These are phyloP conservation scores for Withania somnifera DNA, from an alignment of 305 asterid genomes.

Conservation along the genomic window DNA sequence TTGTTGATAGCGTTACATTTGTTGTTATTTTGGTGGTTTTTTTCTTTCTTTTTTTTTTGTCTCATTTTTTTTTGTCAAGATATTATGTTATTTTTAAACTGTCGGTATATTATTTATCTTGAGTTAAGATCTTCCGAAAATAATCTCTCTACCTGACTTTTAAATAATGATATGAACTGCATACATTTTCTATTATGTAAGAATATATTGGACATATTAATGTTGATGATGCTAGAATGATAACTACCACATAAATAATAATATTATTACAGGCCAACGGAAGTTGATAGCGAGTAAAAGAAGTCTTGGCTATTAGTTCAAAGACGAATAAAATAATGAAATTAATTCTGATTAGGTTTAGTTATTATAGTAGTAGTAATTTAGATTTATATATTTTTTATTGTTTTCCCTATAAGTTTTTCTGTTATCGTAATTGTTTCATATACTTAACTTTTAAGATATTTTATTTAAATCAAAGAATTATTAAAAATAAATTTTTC, in stretches of 20 bases:
- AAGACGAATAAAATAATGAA: not conserved
- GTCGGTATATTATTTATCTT: no score
- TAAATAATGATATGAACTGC: no score
- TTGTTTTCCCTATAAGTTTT: not conserved
- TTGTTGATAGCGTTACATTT: no score
- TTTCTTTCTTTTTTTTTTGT: no score
- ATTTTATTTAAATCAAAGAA: accelerated
- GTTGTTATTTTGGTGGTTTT: no score
- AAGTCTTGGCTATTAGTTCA: not conserved
- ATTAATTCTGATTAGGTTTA: not conserved
- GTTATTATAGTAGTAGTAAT: not conserved
- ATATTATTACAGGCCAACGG: not conserved
- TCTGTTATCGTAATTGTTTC: not conserved
- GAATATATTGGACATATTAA: no score
- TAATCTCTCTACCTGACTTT: no score
- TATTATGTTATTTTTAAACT: no score
- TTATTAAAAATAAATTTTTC: not conserved
- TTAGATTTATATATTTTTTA: not conserved
- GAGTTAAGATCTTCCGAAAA: no score
- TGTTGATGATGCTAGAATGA: no score
- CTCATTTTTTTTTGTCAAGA: no score
- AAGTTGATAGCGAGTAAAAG: not conserved
- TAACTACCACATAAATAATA: not conserved
- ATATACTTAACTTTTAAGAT: not conserved
- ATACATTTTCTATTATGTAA: no score